These are phyloP conservation scores for Candolleomyces eurysporus DNA, from an alignment of 768 basidiomycete genomes.

Conservation along the genomic window DNA sequence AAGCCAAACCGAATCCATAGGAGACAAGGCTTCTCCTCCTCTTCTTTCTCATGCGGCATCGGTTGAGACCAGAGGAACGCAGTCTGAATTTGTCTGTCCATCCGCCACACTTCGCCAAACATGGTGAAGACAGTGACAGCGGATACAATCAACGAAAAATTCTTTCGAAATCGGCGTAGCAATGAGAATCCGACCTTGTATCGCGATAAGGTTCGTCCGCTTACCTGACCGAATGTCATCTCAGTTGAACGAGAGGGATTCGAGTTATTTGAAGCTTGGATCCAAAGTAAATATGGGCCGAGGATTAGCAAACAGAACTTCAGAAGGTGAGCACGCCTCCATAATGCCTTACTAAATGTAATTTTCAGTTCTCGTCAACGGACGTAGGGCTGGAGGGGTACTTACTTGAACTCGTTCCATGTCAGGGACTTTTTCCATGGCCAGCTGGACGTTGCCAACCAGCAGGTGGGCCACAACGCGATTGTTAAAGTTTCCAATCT, in stretches of 20 bases:
- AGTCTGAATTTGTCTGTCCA: neutral
- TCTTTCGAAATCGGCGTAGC: neutral
- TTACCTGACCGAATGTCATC: constrained; percentile 8
- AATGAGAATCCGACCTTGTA: too few species aligned
- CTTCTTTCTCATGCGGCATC: neutral
- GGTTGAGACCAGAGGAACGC: neutral
- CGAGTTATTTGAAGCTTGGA: neutral
- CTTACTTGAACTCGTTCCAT: neutral
- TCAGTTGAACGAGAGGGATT: neutral
- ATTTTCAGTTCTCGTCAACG: neutral
- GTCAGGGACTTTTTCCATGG: neutral
- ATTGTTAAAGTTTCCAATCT: neutral
- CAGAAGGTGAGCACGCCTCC: constrained; percentile 1
- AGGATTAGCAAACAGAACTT: neutral
- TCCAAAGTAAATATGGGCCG: neutral
- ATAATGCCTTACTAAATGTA: neutral
- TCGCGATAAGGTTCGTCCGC: neutral
- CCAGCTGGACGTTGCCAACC: neutral
- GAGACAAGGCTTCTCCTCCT: neutral
- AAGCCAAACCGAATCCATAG: too few species aligned
- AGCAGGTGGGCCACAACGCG: neutral
- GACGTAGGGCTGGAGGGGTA: neutral
- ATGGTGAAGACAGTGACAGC: neutral
- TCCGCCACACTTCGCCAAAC: neutral
- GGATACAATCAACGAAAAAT: neutral